These are phyloP conservation scores for Neonectria sp. DNA, from an alignment of 2,329 filamentous ascomycete genomes.

Conservation along the genomic window DNA sequence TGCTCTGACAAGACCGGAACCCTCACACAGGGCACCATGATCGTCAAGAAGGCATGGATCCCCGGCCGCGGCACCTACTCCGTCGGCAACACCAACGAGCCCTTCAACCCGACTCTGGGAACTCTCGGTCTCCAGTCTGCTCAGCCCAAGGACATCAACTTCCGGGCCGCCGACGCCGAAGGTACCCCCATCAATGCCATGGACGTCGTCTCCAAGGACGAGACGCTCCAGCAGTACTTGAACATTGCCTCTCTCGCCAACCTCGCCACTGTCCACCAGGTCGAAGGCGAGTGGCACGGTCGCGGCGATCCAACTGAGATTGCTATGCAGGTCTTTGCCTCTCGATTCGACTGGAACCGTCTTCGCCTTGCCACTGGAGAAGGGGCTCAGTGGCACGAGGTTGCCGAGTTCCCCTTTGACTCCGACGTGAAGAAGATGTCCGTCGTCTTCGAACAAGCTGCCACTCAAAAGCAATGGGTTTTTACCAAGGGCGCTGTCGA, in stretches of 20 bases:
- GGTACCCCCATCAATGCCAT: constrained; percentile 46
- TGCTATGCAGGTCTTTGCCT: constrained; percentile 81
- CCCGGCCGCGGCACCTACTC: constrained; percentile 63
- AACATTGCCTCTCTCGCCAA: constrained; percentile 77
- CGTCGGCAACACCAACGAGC: constrained; percentile 66
- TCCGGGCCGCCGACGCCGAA: constrained; percentile 44
- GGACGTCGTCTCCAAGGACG: constrained; percentile 61
- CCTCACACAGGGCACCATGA: constrained; percentile 68
- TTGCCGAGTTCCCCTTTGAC: constrained; percentile 81
- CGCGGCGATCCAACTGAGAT: constrained; percentile 78
- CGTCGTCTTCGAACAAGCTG: constrained; percentile 71
- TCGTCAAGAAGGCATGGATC: constrained; percentile 67
- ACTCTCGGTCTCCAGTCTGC: constrained; percentile 58
- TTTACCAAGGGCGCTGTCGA: constrained; percentile 81
- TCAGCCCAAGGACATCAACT: constrained; percentile 55
- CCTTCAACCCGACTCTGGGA: constrained; percentile 70
- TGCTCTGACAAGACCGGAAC: constrained; percentile 73
- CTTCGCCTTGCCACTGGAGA: constrained; percentile 65
- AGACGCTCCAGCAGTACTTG: constrained; percentile 68
- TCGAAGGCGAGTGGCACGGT: constrained; percentile 70
- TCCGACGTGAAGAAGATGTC: constrained; percentile 85
- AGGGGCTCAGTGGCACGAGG: constrained; percentile 67
- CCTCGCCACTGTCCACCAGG: constrained; percentile 72
- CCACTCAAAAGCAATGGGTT: constrained; percentile 60
- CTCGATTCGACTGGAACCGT: constrained; percentile 76